A percentile compares a stretch with the other conserved stretches of the same genome.
These are phyloP conservation scores for Hortaea sp. DNA, from an alignment of 2,329 filamentous ascomycete genomes.

Conservation along the genomic window DNA sequence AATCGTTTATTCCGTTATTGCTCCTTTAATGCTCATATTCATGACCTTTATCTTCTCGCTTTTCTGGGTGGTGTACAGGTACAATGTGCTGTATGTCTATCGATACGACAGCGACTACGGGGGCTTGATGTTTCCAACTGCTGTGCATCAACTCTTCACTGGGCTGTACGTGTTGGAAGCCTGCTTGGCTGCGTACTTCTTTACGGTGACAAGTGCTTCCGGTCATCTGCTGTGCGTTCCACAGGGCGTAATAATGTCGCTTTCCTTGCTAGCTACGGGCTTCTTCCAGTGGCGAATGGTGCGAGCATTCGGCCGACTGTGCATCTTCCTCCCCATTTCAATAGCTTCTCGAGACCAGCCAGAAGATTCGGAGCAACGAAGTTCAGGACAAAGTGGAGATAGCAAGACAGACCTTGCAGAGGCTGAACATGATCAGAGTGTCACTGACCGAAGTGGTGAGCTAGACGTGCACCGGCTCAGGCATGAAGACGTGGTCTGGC, in stretches of 20 bases:
- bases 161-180: slow-evolving; percentile 93
- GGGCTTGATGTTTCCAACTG: slow-evolving; percentile 79
- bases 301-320: slow-evolving; percentile 69
- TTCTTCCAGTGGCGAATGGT: slow-evolving; percentile 76
- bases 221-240: slow-evolving; percentile 51
- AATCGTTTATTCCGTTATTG: slow-evolving; percentile 74
- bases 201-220: slow-evolving; percentile 53
- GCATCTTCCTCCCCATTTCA: slow-evolving; percentile 84
- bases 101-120: slow-evolving; percentile 85
- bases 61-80: slow-evolving; percentile 92
- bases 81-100: slow-evolving; percentile 90
- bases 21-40: slow-evolving; percentile 85
- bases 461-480: no score
- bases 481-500: no score
- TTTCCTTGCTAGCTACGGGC: slow-evolving; percentile 58
- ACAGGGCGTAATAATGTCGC: slow-evolving; percentile 77
- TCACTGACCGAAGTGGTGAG: no score
- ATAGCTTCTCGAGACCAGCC: slow-evolving; percentile 39
- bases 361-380: no score
- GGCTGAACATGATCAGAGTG: no score
- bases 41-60: slow-evolving; percentile 85
- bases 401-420: no score
- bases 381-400: no score
- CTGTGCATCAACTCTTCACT: slow-evolving; percentile 91
- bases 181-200: slow-evolving; percentile 80